Base-by-base conservation (phyloP, 148 eudicot genomes). In the Silene latifolia region DNA sequence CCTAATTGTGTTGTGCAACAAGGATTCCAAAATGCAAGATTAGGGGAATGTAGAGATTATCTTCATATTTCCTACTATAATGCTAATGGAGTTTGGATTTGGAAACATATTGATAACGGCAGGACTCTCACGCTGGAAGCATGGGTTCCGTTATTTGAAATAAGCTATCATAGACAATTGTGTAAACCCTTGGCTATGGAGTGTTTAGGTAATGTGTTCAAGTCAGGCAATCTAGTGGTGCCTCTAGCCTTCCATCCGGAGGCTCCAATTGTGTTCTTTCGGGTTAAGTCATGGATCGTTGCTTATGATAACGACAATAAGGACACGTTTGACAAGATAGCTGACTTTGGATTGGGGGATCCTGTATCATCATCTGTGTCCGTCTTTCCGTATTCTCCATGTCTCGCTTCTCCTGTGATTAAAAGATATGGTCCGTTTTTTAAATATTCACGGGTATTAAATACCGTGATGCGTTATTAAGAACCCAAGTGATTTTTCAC, bases 61-160 rank as follows among this genome's bases (percentile, higher is more conserved):
- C 66, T 60, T 35, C 8, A 72, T 27, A 4, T 72, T 19, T 72
- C 65, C 3, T 72, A 58, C 42, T 72, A 32, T 21, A 60, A 39
- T 39, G 35, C 46, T 27, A 42, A 2, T 21, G 75, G 75, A 1
- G 39, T 72, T 58, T 72, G 75, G 75, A 59, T 72, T 72, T 72
- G 75, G 75, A 72, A 72, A 42, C 75, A 72, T 72, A 64, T 25
- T 27, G 61, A 53, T 54, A 32, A 20, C 12, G 75, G 75, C 29
- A 4, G 7, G 10, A 72, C 46, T 25, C 13, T 29, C 9, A 25
- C 74, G 10, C n/a, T 15, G 0, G 75, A 72, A 25, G 65, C 75
- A 12, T 72, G 75, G 75, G 2, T 59, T 5, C 75, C 66, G 3
- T 20, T 72, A 20, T n/a, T 59, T 19, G 65, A 72, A 58, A 35